phyloP scores from a whole-genome alignment of 225 moss, liverwort and hornwort genomes.

The Marchantia polymorpha region DNA sequence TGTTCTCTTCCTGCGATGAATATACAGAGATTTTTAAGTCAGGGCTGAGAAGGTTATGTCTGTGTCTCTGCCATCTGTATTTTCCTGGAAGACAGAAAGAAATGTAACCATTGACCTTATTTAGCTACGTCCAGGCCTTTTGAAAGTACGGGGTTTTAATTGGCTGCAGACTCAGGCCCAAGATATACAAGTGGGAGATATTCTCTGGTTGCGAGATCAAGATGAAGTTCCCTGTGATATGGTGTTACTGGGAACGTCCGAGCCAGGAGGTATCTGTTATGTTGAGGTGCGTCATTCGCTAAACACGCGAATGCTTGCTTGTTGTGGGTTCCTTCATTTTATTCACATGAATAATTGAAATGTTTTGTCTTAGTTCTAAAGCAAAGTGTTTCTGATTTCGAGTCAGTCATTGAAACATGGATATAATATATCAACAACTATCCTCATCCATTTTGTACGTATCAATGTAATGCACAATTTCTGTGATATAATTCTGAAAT shows the following conservation, averaged over 20 bases:
- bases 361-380: too few species aligned
- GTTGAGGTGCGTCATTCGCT: conserved; percentile 57
- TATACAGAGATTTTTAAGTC: not conserved
- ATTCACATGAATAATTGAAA: too few species aligned
- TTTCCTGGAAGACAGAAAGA: not conserved
- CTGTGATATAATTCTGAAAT: too few species aligned
- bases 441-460: too few species aligned
- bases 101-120: not conserved
- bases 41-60: not conserved
- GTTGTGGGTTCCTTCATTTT: too few species aligned
- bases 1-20: not conserved
- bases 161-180: conserved; percentile 79
- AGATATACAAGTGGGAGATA: conserved; percentile 77
- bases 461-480: too few species aligned
- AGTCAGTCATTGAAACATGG: too few species aligned
- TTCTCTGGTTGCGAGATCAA: conserved; percentile 78
- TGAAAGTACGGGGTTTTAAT: not conserved
- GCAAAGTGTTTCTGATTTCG: too few species aligned
- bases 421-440: too few species aligned
- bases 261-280: conserved; percentile 66
- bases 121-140: not conserved
- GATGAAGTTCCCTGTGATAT: conserved; percentile 95
- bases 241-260: conserved; percentile 85
- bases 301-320: too few species aligned
- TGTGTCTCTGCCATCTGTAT: not conserved